These are phyloP conservation scores for Verticillium zaregamsianum DNA, from an alignment of 2,329 filamentous ascomycete species.

Conservation along the genomic window DNA sequence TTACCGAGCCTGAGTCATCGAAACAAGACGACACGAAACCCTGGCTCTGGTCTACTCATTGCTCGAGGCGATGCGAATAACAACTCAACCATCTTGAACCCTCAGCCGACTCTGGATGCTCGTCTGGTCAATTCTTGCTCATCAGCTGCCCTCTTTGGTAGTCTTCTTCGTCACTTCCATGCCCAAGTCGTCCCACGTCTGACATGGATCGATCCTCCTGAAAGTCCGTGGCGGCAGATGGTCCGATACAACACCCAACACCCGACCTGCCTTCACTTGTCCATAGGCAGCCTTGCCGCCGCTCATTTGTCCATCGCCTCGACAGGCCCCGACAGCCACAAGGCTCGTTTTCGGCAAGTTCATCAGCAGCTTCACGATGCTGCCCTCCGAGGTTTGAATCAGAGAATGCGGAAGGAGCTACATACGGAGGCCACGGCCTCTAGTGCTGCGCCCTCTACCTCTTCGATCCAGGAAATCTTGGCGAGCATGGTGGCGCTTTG, in stretches of 20 bases:
- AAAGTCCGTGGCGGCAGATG: conserved; percentile 13
- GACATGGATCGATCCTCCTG: conserved; percentile 16
- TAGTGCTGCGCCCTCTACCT: not conserved
- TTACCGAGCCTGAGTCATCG: not conserved
- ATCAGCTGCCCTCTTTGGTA: conserved; percentile 8
- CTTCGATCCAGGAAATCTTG: not conserved
- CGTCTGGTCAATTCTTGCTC: not conserved
- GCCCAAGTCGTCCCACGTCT: conserved; percentile 13
- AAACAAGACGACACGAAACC: not conserved
- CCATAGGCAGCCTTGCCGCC: conserved; percentile 9
- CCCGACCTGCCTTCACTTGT: conserved; percentile 13
- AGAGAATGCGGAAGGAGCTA: not conserved
- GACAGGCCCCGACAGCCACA: not conserved
- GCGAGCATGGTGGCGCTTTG: not conserved
- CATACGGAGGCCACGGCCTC: no score
- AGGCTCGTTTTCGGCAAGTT: not conserved
- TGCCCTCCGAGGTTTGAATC: not conserved
- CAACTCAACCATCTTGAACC: no score
- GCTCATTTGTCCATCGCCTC: not conserved
- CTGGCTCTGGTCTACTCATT: not conserved
- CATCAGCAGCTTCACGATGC: not conserved
- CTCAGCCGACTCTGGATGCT: not conserved
- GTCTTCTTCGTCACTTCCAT: conserved; percentile 13
- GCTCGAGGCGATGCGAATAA: not conserved
- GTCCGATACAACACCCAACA: conserved; percentile 8